A percentile compares a stretch with the other conserved stretches of the same genome.
Evolutionary conservation across 2,329 filamentous ascomycete species (phyloP).

Genomic region (Pseudogymnoascus sp.): DNA sequence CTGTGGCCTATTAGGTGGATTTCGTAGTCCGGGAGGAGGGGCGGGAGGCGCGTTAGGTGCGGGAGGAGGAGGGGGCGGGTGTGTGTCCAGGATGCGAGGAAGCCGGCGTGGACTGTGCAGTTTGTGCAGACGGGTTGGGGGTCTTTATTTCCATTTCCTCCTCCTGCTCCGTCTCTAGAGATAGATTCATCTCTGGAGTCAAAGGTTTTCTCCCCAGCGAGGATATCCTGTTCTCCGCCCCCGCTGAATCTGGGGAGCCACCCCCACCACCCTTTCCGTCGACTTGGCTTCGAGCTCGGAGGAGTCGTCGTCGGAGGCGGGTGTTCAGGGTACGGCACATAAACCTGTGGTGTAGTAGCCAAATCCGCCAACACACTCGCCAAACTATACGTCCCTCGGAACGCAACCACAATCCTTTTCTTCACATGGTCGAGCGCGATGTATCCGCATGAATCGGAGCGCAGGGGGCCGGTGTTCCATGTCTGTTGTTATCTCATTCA

Average conservation of each 20-base stretch:
- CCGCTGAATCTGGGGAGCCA: not conserved
- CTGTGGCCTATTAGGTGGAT: conserved; percentile 64
- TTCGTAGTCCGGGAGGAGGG: too few species aligned
- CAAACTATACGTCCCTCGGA: conserved; percentile 89
- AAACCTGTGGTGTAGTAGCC: conserved; percentile 80
- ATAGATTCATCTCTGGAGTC: too few species aligned
- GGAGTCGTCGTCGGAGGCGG: too few species aligned
- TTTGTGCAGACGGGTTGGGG: conserved; percentile 56
- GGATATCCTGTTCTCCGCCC: not conserved
- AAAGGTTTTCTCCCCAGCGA: too few species aligned
- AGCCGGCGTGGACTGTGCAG: conserved; percentile 89
- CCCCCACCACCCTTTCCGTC: not conserved
- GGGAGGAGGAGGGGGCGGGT: conserved; percentile 63
- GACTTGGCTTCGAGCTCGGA: not conserved
- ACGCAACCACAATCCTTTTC: conserved; percentile 68
- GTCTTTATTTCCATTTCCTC: not conserved
- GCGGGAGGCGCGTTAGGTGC: conserved; percentile 41
- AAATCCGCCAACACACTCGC: conserved; percentile 86
- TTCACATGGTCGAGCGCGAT: conserved; percentile 68
- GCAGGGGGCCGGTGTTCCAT: conserved; percentile 81
- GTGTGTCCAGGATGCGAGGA: conserved; percentile 74
- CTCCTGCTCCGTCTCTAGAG: too few species aligned
- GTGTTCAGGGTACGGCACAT: conserved; percentile 67
- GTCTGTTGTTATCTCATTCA: too few species aligned
- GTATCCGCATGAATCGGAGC: conserved; percentile 90